Conservation (phyloP, 169 alveolate species). For the Cryptosporidium meleagridis region DNA sequence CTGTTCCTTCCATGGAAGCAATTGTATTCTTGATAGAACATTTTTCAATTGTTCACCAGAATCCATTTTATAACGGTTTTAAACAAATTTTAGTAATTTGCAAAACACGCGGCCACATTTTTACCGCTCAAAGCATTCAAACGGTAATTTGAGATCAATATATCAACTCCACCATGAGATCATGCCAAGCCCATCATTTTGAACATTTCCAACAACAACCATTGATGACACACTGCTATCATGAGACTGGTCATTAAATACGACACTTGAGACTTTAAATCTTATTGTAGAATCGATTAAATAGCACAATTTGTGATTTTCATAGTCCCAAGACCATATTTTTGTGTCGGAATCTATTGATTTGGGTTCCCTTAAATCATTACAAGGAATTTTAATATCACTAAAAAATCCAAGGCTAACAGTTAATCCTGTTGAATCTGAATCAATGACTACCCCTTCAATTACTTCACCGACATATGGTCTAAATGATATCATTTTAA, state of each 20-base stretch:
- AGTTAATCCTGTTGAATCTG: slow-evolving; percentile 69
- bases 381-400: slow-evolving; percentile 62
- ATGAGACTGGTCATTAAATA: slow-evolving; percentile 32
- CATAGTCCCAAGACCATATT: slow-evolving; percentile 74
- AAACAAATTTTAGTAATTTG: not conserved
- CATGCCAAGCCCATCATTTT: slow-evolving; percentile 71
- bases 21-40: slow-evolving; percentile 38
- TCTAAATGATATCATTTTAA: slow-evolving; percentile 55
- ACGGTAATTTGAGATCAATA: not conserved
- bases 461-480: slow-evolving; percentile 59
- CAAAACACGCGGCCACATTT: slow-evolving; percentile 12
- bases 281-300: slow-evolving; percentile 46
- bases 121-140: not conserved
- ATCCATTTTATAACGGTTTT: slow-evolving; percentile 41
- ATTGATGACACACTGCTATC: slow-evolving; percentile 28
- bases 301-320: slow-evolving; percentile 43
- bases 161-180: slow-evolving; percentile 68
- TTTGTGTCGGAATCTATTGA: slow-evolving; percentile 40
- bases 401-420: slow-evolving; percentile 66
- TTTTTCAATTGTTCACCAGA: slow-evolving; percentile 1
- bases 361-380: slow-evolving; percentile 66
- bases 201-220: slow-evolving; percentile 68
- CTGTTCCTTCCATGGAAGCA: slow-evolving; percentile 68
- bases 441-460: slow-evolving; percentile 42
- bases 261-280: slow-evolving; percentile 33